Percentiles rank a stretch among this genome's conserved stretches.
Evolutionary conservation across 495 filamentous ascomycete species (phyloP).

Genomic region (Darksidea phi): DNA sequence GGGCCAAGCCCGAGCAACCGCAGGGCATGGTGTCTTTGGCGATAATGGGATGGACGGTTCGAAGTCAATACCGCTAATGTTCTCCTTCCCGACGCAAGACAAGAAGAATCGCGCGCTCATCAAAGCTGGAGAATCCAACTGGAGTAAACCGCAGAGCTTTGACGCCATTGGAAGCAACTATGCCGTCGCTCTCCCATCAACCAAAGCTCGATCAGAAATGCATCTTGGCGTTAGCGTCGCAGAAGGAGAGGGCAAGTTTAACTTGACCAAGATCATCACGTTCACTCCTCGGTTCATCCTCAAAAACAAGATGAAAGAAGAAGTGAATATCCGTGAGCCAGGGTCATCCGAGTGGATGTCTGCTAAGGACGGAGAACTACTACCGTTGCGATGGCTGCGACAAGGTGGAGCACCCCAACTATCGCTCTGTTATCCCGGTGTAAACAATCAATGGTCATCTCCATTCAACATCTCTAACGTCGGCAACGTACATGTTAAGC

Average conservation of each 20-base stretch:
- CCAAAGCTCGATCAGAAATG: conserved; percentile 71
- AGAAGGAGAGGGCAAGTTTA: conserved; percentile 95
- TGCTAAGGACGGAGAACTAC: conserved; percentile 69
- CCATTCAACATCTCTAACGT: conserved; percentile 96
- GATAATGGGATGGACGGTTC: conserved; percentile 53
- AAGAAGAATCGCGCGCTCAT: conserved; percentile 83
- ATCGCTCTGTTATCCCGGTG: conserved; percentile 86
- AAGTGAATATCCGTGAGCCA: conserved; percentile 84
- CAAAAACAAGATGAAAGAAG: conserved; percentile 87
- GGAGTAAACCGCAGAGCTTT: conserved; percentile 97
- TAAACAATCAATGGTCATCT: conserved; percentile 97
- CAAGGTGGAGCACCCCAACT: conserved; percentile 79
- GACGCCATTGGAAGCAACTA: conserved; percentile 94
- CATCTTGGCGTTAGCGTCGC: conserved; percentile 85
- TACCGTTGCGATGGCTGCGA: conserved; percentile 84
- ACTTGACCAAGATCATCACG: conserved; percentile 90
- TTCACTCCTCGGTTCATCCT: conserved; percentile 91
- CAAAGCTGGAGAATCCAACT: conserved; percentile 81
- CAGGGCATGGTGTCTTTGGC: conserved; percentile 66
- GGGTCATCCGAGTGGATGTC: conserved; percentile 78
- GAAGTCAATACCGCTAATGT: conserved; percentile 90
- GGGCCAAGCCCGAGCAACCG: conserved; percentile 74
- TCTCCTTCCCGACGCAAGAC: conserved; percentile 84
- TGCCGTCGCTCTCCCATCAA: conserved; percentile 76
- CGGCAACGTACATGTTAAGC: conserved; percentile 86